Evolutionary conservation across 768 basidiomycete species (phyloP).

Genomic region (Rhodotorula graminis): DNA sequence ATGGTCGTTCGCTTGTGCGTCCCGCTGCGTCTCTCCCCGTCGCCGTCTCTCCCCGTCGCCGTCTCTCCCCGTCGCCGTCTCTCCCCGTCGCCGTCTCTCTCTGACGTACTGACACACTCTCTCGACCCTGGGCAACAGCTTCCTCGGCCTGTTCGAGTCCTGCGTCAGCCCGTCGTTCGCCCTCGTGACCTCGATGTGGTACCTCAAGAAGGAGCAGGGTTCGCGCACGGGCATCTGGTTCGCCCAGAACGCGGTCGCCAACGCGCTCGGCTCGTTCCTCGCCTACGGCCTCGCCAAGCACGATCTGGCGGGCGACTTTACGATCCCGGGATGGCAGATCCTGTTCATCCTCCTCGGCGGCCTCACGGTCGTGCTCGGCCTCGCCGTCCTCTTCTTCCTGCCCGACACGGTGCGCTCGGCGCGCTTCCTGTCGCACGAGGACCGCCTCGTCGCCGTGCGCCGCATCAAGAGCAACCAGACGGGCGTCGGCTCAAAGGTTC

Average conservation of each 20-base stretch:
- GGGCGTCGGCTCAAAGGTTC: constrained; percentile 27
- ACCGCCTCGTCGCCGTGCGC: constrained; percentile 13
- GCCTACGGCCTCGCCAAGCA: constrained; percentile 32
- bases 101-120: background rate
- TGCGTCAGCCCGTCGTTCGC: constrained; percentile 19
- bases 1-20: constrained; percentile 23
- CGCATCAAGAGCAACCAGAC: constrained; percentile 34
- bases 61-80: background rate
- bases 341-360: constrained; percentile 9
- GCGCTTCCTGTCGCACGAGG: constrained; percentile 8
- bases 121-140: background rate
- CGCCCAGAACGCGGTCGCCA: constrained; percentile 24
- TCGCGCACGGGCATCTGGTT: constrained; percentile 29
- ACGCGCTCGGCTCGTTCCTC: constrained; percentile 24
- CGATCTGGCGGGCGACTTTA: constrained; percentile 15
- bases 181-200: constrained; percentile 15
- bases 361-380: background rate
- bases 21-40: too few species aligned
- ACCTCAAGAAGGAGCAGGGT: constrained; percentile 18
- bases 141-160: constrained; percentile 19
- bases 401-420: constrained; percentile 23
- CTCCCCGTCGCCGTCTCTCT: too few species aligned
- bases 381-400: background rate
- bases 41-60: too few species aligned
- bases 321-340: background rate